Evolutionary conservation across 768 basidiomycete genomes (phyloP).

Genomic region (Trichaptum fuscoviolaceum): DNA sequence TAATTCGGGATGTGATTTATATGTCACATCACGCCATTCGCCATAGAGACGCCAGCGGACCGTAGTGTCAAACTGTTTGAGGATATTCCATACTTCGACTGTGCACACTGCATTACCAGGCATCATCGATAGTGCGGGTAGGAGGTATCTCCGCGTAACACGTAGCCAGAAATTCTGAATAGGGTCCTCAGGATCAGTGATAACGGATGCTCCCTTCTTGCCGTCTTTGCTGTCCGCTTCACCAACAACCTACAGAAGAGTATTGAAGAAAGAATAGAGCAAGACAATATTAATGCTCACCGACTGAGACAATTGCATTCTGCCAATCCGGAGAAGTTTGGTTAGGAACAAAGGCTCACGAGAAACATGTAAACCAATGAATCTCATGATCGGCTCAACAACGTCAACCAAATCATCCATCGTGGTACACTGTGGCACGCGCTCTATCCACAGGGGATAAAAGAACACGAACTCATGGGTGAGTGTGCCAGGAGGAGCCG

Average conservation of each 20-base stretch:
- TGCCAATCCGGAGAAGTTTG: slow-evolving; percentile 76
- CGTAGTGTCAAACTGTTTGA: slow-evolving; percentile 71
- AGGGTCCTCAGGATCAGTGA: slow-evolving; percentile 52
- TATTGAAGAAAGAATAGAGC: slow-evolving; percentile 1
- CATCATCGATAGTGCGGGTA: slow-evolving; percentile 84
- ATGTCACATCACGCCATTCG: slow-evolving; percentile 80
- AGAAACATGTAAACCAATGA: slow-evolving; percentile 76
- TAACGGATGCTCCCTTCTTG: slow-evolving; percentile 42
- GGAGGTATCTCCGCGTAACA: slow-evolving; percentile 70
- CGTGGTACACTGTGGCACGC: slow-evolving; percentile 57
- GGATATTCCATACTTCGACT: slow-evolving; percentile 88
- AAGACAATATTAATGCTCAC: slow-evolving; percentile 28
- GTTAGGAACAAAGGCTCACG: slow-evolving; percentile 74
- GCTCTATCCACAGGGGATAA: slow-evolving; percentile 77
- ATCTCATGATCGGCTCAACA: slow-evolving; percentile 73
- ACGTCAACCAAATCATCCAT: slow-evolving; percentile 70
- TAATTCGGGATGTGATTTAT: slow-evolving; percentile 74
- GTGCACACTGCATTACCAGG: slow-evolving; percentile 84
- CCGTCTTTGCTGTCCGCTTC: not conserved
- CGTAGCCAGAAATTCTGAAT: slow-evolving; percentile 80
- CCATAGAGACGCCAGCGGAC: slow-evolving; percentile 90
- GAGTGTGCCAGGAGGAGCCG: slow-evolving; percentile 73
- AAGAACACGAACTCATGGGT: slow-evolving; percentile 84
- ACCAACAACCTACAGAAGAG: slow-evolving; percentile 23
- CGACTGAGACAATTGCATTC: slow-evolving; percentile 52